Conservation (phyloP, 345 rosid species). For the Carallia pectinifolia region DNA sequence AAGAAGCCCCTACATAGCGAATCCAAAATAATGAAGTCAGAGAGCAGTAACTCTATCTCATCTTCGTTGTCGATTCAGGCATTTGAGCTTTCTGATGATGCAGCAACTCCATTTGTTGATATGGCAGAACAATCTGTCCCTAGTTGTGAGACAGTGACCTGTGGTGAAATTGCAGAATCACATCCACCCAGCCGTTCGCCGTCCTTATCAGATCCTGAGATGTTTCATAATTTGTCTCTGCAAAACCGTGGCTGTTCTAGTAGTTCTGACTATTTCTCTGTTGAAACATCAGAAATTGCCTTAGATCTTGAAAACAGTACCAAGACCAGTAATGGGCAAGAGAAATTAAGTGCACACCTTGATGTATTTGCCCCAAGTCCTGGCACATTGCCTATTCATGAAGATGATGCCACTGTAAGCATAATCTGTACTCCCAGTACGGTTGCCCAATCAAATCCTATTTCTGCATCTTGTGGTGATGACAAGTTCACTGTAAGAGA, state of each 20-base stretch:
- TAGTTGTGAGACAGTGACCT: conserved; percentile 34
- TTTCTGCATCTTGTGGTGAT: conserved; percentile 44
- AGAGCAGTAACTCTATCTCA: conserved; percentile 70
- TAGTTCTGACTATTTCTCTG: conserved; percentile 31
- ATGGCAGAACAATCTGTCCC: conserved; percentile 43
- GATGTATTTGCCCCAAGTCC: conserved; percentile 25
- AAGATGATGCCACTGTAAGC: conserved; percentile 30
- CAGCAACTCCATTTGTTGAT: conserved; percentile 58
- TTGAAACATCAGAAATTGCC: conserved; percentile 33
- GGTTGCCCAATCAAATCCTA: conserved; percentile 28
- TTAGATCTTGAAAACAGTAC: conserved; percentile 28
- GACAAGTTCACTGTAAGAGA: conserved; percentile 75
- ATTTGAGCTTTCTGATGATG: conserved; percentile 77
- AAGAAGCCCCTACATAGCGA: conserved; percentile 39
- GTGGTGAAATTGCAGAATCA: conserved; percentile 36
- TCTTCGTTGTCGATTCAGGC: conserved; percentile 78
- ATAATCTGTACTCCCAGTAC: conserved; percentile 33
- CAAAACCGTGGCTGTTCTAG: conserved; percentile 33
- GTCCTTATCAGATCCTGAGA: conserved; percentile 26
- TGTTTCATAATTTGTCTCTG: conserved; percentile 26
- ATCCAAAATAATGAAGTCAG: conserved; percentile 59
- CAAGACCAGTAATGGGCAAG: conserved; percentile 22
- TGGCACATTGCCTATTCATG: conserved; percentile 33
- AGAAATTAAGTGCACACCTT: conserved; percentile 22
- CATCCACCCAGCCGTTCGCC: conserved; percentile 34